A percentile compares a stretch with the other conserved stretches of the same genome.
These are phyloP conservation scores for Penicillium sp. DNA, from an alignment of 2,329 filamentous ascomycete genomes.

Conservation along the genomic window DNA sequence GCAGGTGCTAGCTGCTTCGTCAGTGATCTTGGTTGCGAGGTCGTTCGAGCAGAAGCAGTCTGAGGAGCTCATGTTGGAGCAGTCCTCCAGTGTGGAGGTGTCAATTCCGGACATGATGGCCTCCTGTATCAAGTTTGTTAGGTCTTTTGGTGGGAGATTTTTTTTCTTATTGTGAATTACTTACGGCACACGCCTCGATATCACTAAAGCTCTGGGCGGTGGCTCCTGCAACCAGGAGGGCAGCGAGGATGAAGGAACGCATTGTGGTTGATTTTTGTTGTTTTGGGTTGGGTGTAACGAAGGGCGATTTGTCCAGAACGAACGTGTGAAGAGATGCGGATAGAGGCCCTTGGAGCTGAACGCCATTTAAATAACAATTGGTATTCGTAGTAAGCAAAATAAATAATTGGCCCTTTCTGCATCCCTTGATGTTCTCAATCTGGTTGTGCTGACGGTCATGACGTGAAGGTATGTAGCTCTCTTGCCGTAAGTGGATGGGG, in stretches of 20 bases:
- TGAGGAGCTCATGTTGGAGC: constrained; percentile 7
- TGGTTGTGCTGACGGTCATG: constrained; percentile 6
- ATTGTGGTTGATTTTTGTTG: constrained; percentile 9
- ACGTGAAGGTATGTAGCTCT: constrained; percentile 18
- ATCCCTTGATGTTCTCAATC: constrained; percentile 20
- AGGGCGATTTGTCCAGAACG: neutral
- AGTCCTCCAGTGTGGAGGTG: constrained; percentile 7
- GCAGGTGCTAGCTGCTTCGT: constrained; percentile 6
- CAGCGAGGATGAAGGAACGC: constrained; percentile 20
- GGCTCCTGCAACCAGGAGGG: constrained; percentile 16
- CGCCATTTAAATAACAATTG: neutral
- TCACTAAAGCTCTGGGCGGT: constrained; percentile 7
- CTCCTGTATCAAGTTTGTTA: constrained; percentile 9
- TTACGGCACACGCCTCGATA: constrained; percentile 17
- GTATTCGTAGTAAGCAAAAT: constrained; percentile 2
- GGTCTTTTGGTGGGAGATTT: too few relatives aligned
- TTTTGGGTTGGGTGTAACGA: neutral
- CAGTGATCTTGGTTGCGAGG: constrained; percentile 3
- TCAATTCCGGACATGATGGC: constrained; percentile 6
- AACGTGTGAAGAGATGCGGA: neutral
- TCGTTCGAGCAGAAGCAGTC: constrained; percentile 23
- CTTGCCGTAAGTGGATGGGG: constrained; percentile 1
- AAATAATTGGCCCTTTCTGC: constrained; percentile 7
- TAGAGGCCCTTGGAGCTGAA: neutral
- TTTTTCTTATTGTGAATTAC: neutral